Percentiles rank a stretch among this genome's conserved stretches.
phyloP scores from a whole-genome alignment of 164 flowering plant species.

The Nymphaea colorata region DNA sequence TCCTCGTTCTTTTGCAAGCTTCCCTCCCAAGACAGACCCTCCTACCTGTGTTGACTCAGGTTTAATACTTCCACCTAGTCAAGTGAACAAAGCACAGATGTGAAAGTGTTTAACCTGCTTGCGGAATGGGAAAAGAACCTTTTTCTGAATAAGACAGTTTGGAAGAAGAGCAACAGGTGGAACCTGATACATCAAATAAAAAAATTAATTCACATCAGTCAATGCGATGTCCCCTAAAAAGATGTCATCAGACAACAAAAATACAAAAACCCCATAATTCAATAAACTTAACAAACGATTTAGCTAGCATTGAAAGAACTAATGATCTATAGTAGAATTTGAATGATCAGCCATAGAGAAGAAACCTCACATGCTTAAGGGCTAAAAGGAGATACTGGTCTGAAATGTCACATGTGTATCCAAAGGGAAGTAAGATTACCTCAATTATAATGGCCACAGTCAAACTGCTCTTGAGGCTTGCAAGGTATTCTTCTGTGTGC shows the following conservation, averaged over 20 bases:
- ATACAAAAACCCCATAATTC: too few species aligned
- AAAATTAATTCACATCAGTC: too few species aligned
- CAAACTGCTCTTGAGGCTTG: constrained; percentile 55
- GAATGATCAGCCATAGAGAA: too few species aligned
- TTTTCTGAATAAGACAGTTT: constrained; percentile 58
- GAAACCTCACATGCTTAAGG: too few species aligned
- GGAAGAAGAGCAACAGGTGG: constrained; percentile 95
- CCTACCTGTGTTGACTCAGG: constrained; percentile 55
- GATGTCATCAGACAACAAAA: too few species aligned
- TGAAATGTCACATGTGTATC: too few species aligned
- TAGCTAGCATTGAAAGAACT: too few species aligned
- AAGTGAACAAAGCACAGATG: constrained; percentile 1
- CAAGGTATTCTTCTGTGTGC: constrained; percentile 67
- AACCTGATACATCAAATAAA: constrained; percentile 31
- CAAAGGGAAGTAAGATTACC: constrained; percentile 21
- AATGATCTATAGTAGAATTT: too few species aligned
- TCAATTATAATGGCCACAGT: constrained; percentile 65
- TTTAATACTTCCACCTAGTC: neutral
- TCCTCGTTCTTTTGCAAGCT: constrained; percentile 87
- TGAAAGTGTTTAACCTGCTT: constrained; percentile 48
- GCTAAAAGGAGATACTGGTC: too few species aligned
- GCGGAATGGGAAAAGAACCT: constrained; percentile 74
- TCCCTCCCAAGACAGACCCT: constrained; percentile 83
- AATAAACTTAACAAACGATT: too few species aligned
- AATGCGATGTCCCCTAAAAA: too few species aligned